Base-by-base conservation (phyloP, 1,139 yeast genomes). In the Kurtzmaniella quercitrusa region DNA sequence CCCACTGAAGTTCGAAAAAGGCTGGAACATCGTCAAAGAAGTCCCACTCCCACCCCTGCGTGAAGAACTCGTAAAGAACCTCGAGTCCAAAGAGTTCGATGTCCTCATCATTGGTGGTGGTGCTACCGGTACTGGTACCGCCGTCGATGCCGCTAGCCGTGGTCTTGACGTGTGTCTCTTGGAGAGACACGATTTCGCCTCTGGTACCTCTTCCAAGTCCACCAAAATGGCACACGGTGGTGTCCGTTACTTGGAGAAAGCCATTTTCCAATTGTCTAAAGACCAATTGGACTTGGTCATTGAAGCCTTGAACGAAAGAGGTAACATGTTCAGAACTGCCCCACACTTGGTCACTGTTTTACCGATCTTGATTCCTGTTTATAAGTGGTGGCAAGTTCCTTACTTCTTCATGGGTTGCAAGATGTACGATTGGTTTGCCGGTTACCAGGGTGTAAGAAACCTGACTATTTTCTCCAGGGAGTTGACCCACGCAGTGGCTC, bases 201-300 rank as follows among this genome's bases (percentile, higher is more conserved):
- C 90, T 11, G 97, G 96, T 40, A 91, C 98, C 14, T 86, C 96
- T 3, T 89, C 96, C 27, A 85, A 91, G 58, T 86, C 95, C n/a
- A 91, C 98, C 44, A 91, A 91, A 68, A 87, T 91, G 82, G 96
- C 96, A 39, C 98, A 91, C 62, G 98, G 98, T 52, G 98, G 98
- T 60, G 97, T 91, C 43, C 77, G 98, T 58, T 91, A 91, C 66
- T 77, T 91, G 60, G 98, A 91, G 65, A 91, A 91, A 70, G 98
- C 98, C 34, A 82, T 91, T 56, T 88, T 89, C 80, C 87, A 83
- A 64, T 75, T 91, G 48, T 90, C 95, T 48, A 89, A 88, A 66
- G 94, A 85, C 50, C 98, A 91, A 71, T 77, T 89, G 65, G 90
- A 88, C 66, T 77, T 91, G 57, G 98, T 91, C 50, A 86, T 89